A percentile compares a stretch with the other conserved stretches of the same genome.
Conservation (phyloP, 2,329 filamentous ascomycete species). For the Trichoderma koningii region DNA sequence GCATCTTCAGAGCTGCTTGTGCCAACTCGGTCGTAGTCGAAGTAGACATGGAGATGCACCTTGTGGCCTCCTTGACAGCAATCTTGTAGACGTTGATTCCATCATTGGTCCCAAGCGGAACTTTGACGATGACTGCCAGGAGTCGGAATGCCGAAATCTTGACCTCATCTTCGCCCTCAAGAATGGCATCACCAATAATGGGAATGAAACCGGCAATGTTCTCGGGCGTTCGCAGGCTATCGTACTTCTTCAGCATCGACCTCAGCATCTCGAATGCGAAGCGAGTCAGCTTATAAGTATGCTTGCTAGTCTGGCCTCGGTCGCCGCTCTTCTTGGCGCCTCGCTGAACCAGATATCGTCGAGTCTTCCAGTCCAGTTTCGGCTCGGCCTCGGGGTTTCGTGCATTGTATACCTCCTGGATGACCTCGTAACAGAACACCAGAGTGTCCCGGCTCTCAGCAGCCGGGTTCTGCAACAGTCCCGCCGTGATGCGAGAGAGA, state of each 20-base stretch:
- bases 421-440: conserved; percentile 93
- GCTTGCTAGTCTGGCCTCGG: conserved; percentile 71
- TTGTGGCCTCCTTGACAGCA: conserved; percentile 82
- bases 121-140: conserved; percentile 81
- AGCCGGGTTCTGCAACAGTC: conserved; percentile 78
- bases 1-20: conserved; percentile 84
- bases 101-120: conserved; percentile 74
- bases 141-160: conserved; percentile 85
- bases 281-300: conserved; percentile 82
- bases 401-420: conserved; percentile 79
- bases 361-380: conserved; percentile 64
- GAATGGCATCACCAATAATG: conserved; percentile 81
- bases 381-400: conserved; percentile 53
- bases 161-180: conserved; percentile 87
- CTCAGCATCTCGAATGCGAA: conserved; percentile 89
- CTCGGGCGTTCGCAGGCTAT: conserved; percentile 72
- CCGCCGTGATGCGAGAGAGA: conserved; percentile 77
- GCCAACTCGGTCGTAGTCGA: conserved; percentile 81
- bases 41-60: conserved; percentile 73
- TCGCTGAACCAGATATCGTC: conserved; percentile 78
- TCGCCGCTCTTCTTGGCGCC: conserved; percentile 73
- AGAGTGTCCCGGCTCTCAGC: conserved; percentile 79
- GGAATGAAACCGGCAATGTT: conserved; percentile 87
- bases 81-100: conserved; percentile 67
- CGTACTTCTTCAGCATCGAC: conserved; percentile 82